Evolutionary conservation across 495 filamentous ascomycete genomes (phyloP), one percentile per base, ranked within the genome.

Genomic region (Talaromyces liani): DNA sequence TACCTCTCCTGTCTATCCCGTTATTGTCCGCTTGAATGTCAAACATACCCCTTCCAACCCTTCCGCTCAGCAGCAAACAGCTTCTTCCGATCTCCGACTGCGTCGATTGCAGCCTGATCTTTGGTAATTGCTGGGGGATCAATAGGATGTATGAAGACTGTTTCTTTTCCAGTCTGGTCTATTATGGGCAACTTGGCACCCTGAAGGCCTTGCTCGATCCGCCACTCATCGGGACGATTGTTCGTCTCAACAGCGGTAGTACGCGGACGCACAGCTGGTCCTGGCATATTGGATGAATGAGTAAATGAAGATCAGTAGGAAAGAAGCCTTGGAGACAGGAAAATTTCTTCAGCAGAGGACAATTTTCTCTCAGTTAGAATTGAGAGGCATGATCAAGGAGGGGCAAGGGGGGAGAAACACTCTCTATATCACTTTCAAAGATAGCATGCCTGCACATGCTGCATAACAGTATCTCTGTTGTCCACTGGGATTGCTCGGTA

Each of bases 141-240:
- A 0, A 68, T 65, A 5, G 69, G 66, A 39, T 66, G 65, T 31
- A 75, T 54, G 51, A 68, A 33, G 24, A 70, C 47, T 1, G 69
- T 72, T 10, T 73, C 68, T 7, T 34, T 55, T 14, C 70, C 73
- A 3, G 72, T 78, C 64, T 81, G 79, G 62, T 83, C 80, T 20
- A 81, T 69, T 25, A 82, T 71, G 9, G 79, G 80, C 20, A 82
- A 67, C 60, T 79, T 76, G 60, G 75, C 71, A 31, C 70, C 76
- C 4, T 71, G 70, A 39, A 84, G 62, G 9, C 81, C 82, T 66
- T 84, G 81, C 55, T 84, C 82, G 39, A 82, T 71, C 61, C 72
- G 79, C 82, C 82, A 84, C 64, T 84, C 78, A 70, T 83, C 79
- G 9, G 72, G 74, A 10, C 77, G 78, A 63, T 80, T 74, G 61